Evolutionary conservation across 371 early-diverging fungal genomes (phyloP).

Genomic region (Mortierella sp.): DNA sequence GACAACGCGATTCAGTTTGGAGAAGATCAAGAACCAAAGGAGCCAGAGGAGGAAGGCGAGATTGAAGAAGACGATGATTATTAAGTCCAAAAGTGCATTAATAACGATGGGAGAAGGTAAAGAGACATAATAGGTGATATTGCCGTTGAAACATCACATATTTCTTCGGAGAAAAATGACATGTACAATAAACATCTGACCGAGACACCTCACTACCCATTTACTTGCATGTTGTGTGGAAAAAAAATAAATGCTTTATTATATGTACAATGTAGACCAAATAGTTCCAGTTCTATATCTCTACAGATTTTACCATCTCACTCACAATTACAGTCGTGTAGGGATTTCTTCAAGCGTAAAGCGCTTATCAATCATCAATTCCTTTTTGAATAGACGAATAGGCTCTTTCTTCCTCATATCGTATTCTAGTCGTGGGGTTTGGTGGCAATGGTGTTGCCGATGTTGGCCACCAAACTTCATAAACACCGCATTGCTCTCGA

Average conservation of each 20-base stretch:
- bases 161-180: neutral
- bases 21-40: conserved; percentile 96
- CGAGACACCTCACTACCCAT: neutral
- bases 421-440: neutral
- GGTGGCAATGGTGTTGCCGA: neutral
- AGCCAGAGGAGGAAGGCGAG: conserved; percentile 54
- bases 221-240: neutral
- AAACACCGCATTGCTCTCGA: neutral
- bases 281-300: no score
- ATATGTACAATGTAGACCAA: neutral
- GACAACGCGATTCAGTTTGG: conserved; percentile 98
- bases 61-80: conserved; percentile 28
- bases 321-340: conserved; percentile 15
- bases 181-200: conserved; percentile 8
- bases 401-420: conserved; percentile 5
- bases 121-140: neutral
- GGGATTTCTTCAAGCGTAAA: conserved; percentile 46
- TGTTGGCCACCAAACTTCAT: conserved; percentile 32
- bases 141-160: neutral
- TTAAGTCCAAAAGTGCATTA: neutral
- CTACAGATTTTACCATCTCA: neutral
- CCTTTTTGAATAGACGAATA: conserved; percentile 28
- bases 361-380: conserved; percentile 30
- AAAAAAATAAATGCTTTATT: neutral
- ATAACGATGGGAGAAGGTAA: neutral